Conservation (phyloP, 2,329 filamentous ascomycete genomes). For the Pseudogymnoascus sp. region DNA sequence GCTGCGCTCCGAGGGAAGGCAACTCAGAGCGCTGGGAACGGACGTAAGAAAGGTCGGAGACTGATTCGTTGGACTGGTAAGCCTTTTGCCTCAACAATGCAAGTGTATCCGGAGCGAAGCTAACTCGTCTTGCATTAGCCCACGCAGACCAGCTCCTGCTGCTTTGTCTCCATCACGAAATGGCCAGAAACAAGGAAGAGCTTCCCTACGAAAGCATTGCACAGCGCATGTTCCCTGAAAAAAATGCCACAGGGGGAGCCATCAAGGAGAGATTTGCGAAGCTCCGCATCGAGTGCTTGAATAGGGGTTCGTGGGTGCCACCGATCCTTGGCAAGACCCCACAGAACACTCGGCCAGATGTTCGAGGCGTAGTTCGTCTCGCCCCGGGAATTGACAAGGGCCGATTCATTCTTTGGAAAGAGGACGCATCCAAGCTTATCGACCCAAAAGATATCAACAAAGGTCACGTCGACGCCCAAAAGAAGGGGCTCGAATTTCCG, state of each 20-base stretch:
- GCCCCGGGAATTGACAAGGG: conserved; percentile 7
- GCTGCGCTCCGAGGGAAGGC: conserved; percentile 1
- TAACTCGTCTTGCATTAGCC: background rate
- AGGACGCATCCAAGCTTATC: conserved; percentile 7
- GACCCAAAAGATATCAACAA: conserved; percentile 10
- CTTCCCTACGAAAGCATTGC: conserved; percentile 35
- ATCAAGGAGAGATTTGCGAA: conserved; percentile 32
- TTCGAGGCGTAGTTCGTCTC: conserved; percentile 17
- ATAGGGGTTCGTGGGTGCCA: conserved; percentile 36
- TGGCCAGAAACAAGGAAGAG: conserved; percentile 24
- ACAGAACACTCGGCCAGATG: conserved; percentile 17
- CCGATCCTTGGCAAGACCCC: conserved; percentile 27
- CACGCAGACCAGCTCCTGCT: conserved; percentile 8
- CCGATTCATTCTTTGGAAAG: conserved; percentile 6
- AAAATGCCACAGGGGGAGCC: conserved; percentile 30
- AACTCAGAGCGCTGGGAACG: conserved; percentile 9
- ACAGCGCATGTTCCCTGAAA: conserved; percentile 34
- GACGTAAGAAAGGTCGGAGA: conserved; percentile 11
- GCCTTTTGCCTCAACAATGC: background rate
- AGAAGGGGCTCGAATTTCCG: background rate
- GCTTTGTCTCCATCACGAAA: conserved; percentile 11
- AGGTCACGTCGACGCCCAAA: background rate
- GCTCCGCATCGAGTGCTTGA: conserved; percentile 29
- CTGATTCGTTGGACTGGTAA: conserved; percentile 13
- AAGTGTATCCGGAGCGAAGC: background rate